phyloP scores from a whole-genome alignment of 805 yeast genomes.

The Metschnikowia anglica region DNA sequence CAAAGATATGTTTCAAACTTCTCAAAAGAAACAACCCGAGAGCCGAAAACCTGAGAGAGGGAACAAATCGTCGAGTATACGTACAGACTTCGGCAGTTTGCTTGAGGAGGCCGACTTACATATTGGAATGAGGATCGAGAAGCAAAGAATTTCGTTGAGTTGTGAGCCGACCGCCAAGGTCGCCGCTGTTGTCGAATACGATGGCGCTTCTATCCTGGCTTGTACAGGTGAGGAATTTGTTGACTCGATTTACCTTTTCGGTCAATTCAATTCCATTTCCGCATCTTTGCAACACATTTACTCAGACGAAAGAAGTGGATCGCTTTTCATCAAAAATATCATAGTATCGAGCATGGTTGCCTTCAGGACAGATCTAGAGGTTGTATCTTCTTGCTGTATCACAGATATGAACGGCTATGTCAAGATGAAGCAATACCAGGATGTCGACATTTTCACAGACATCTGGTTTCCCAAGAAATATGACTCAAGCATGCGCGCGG shows the following conservation, averaged over 20 bases:
- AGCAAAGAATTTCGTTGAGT: constrained; percentile 73
- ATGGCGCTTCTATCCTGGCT: constrained; percentile 60
- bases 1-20: constrained; percentile 46
- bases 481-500: not conserved
- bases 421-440: constrained; percentile 84
- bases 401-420: constrained; percentile 60
- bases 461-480: constrained; percentile 63
- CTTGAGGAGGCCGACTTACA: constrained; percentile 59
- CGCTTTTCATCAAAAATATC: constrained; percentile 48
- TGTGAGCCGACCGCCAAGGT: constrained; percentile 95
- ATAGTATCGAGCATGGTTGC: constrained; percentile 50
- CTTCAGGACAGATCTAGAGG: constrained; percentile 39
- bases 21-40: not conserved
- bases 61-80: constrained; percentile 12
- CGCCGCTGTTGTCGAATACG: constrained; percentile 76
- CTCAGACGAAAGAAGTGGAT: constrained; percentile 86
- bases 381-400: constrained; percentile 52
- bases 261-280: constrained; percentile 53
- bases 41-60: constrained; percentile 4
- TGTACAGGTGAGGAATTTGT: constrained; percentile 40
- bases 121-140: constrained; percentile 61
- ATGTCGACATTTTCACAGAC: constrained; percentile 75
- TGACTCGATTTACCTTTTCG: constrained; percentile 14
- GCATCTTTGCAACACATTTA: constrained; percentile 86
- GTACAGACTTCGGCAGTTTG: constrained; percentile 38